Base-by-base conservation (phyloP, 1,284 basidiomycete genomes). In the Ceratobasidium sp. region DNA sequence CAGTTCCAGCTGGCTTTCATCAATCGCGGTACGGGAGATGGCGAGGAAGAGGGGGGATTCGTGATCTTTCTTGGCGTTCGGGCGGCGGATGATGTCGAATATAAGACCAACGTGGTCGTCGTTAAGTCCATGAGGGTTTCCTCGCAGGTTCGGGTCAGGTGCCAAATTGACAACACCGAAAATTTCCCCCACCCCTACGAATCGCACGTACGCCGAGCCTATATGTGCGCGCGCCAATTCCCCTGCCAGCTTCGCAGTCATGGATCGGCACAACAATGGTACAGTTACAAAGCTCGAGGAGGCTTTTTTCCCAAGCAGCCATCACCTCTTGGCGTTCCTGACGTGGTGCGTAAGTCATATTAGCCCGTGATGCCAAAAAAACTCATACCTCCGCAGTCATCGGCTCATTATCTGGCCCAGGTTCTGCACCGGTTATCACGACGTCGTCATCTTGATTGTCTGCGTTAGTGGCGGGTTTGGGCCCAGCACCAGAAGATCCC, bases 61-160 rank as follows among this genome's bases (percentile, higher is more conserved):
- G 60, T 63, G 60, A 33, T 63, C 60, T 42, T 63, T 63, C 39
- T 42, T 63, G 1, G 60, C 60, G n/a, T 23, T 42, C 1, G 60
- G 60, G 1, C 60, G 60, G 0, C 60, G 9, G 20, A 63, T 4
- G 5, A 61, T 61, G 1, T 61, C 58, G 4, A 2, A 3, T 5
- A 61, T 3, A 20, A 40, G 4, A 2, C 18, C 20, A 3, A 61
- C 58, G 28, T 61, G 58, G 4, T 13, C 10, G 26, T 33, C 3
- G 58, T 6, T 61, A n/a, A 61, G 58, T 1, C 58, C 58, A 3
- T 28, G 28, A 5, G 60, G 60, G 15, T 63, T 63, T 3, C 60
- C 60, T 10, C 60, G 28, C 1, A 7, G 3, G 13, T 63, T 63
- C 4, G 60, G 60, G 33, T 61, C 23, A 1, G 18, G 13, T 2